Percentiles rank a stretch among this genome's conserved stretches.
Evolutionary conservation across 225 moss, liverwort and hornwort genomes (phyloP).

Genomic region (Antitrichia curtipendula): DNA sequence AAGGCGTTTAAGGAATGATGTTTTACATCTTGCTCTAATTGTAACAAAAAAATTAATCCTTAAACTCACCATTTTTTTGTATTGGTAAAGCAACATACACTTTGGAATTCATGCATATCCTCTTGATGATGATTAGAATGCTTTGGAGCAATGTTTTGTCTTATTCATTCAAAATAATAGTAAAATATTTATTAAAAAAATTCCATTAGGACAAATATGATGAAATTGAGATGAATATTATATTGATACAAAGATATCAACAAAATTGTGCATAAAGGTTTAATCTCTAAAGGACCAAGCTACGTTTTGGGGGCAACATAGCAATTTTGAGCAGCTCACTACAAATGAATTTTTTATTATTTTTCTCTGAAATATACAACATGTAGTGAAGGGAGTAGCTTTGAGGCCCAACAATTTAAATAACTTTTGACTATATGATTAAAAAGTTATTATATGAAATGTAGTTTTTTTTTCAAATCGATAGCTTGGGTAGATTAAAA

Average conservation of each 20-base stretch:
- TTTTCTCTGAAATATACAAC: too few relatives aligned
- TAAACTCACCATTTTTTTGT: not conserved
- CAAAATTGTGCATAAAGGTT: not conserved
- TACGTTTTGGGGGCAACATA: too few relatives aligned
- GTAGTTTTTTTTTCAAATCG: too few relatives aligned
- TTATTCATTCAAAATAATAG: not conserved
- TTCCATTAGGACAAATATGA: fast-evolving
- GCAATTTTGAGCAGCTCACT: too few relatives aligned
- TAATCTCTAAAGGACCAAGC: too few relatives aligned
- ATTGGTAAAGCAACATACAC: fast-evolving
- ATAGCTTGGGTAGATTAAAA: too few relatives aligned
- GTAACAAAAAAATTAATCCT: not conserved
- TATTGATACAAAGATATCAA: not conserved
- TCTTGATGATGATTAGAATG: not conserved
- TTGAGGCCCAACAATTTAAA: too few relatives aligned
- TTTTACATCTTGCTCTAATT: not conserved
- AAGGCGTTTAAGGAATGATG: too few relatives aligned
- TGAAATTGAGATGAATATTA: not conserved
- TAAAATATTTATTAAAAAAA: not conserved
- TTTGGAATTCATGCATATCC: not conserved
- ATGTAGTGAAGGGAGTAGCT: too few relatives aligned
- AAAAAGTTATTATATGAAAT: too few relatives aligned
- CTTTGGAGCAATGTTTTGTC: not conserved
- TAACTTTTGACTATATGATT: too few relatives aligned
- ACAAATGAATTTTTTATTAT: too few relatives aligned